Percentiles rank a stretch among this genome's conserved stretches.
phyloP scores from a whole-genome alignment of 2,329 filamentous ascomycete species.

The Dryadomyces sulphureus region DNA sequence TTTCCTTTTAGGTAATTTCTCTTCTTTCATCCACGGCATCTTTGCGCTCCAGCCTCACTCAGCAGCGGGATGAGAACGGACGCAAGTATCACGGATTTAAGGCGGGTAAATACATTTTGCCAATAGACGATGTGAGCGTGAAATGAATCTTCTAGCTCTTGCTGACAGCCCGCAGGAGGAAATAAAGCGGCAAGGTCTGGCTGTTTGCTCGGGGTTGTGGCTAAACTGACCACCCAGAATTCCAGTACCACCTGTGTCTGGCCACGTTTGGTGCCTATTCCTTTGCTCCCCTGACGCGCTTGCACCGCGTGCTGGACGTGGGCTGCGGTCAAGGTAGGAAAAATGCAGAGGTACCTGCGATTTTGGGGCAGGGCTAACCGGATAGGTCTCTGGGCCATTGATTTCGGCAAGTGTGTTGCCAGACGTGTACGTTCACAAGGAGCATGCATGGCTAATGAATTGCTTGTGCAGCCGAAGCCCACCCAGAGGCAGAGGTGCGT shows the following conservation, averaged over 20 bases:
- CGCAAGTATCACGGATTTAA: constrained; percentile 24
- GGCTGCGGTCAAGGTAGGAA: constrained; percentile 36
- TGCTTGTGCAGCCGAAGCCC: constrained; percentile 11
- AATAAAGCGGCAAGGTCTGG: constrained; percentile 19
- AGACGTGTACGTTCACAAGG: not conserved
- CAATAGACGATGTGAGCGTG: constrained; percentile 20
- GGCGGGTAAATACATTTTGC: constrained; percentile 22
- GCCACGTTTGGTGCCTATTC: constrained; percentile 27
- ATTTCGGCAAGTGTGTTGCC: constrained; percentile 13
- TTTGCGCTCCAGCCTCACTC: constrained; percentile 16
- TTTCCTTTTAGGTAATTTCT: constrained; percentile 13
- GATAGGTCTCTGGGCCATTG: constrained; percentile 15
- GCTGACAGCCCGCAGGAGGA: constrained; percentile 14
- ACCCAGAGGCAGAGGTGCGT: constrained; percentile 14
- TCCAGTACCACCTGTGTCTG: constrained; percentile 23
- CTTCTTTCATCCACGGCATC: constrained; percentile 19
- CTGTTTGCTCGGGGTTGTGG: not conserved
- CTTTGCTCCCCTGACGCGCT: constrained; percentile 26
- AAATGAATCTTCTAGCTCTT: not conserved
- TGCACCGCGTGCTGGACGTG: constrained; percentile 30
- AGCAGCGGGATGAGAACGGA: constrained; percentile 20
- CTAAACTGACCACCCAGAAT: constrained; percentile 9
- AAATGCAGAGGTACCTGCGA: too few relatives aligned
- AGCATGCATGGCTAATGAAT: not conserved
- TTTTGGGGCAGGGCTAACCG: too few relatives aligned